phyloP scores from a whole-genome alignment of 2,329 filamentous ascomycete genomes.

The Verticillium nubilum region DNA sequence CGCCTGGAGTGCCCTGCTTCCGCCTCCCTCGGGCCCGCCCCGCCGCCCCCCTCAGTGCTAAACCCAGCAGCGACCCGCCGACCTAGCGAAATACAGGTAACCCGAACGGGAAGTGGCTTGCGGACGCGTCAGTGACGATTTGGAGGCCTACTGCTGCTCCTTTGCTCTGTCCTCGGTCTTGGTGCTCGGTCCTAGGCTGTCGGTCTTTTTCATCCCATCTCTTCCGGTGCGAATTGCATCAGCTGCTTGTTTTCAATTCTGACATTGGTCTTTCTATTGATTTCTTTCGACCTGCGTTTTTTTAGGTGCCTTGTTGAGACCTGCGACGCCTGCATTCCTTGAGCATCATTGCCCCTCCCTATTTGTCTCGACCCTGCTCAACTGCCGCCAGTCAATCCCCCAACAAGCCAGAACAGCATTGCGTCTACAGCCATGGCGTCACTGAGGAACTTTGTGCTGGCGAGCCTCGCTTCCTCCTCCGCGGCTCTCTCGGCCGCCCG shows the following conservation, averaged over 20 bases:
- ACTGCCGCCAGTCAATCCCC: neutral
- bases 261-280: neutral
- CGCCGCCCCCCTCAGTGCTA: neutral
- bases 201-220: too few relatives aligned
- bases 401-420: neutral
- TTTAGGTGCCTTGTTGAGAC: neutral
- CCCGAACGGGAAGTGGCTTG: neutral
- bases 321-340: neutral
- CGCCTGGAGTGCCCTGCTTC: neutral
- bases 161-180: neutral
- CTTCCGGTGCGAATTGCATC: too few relatives aligned
- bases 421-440: neutral
- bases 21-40: too few relatives aligned
- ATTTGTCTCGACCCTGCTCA: neutral
- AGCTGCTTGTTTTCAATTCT: neutral
- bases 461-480: constrained; percentile 5
- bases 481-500: constrained; percentile 2
- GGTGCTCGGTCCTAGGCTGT: too few relatives aligned
- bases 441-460: neutral
- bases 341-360: neutral
- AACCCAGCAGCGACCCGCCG: neutral
- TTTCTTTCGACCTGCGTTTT: neutral
- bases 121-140: neutral
- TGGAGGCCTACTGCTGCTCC: neutral
- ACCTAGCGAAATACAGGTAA: neutral